Evolutionary conservation across 2,329 filamentous ascomycete species (phyloP).

Genomic region (Penicillium verrucosum): DNA sequence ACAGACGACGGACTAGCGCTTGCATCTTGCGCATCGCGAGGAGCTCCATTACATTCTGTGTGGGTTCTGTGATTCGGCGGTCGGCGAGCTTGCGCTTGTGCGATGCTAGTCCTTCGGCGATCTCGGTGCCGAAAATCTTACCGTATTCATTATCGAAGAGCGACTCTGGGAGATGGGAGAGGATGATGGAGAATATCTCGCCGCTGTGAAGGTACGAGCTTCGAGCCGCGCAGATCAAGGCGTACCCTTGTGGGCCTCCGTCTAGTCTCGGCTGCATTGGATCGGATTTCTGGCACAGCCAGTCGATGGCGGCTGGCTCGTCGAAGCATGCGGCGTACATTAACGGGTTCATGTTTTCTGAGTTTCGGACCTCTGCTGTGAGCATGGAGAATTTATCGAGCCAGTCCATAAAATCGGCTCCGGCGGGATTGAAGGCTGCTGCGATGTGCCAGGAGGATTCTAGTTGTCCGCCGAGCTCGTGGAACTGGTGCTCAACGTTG

Average conservation of each 20-base stretch:
- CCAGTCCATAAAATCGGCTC: neutral
- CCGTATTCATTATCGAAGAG: neutral
- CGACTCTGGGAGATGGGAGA: neutral
- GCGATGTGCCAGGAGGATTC: slow-evolving; percentile 8
- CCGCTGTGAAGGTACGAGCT: neutral
- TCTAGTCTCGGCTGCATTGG: neutral
- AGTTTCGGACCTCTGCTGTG: neutral
- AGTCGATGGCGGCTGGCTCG: neutral
- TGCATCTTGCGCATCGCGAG: slow-evolving; percentile 1
- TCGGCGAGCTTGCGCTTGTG: neutral
- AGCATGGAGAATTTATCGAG: slow-evolving; percentile 4
- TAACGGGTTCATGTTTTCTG: neutral
- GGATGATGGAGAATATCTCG: slow-evolving; percentile 1
- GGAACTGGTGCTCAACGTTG: neutral
- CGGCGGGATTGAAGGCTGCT: slow-evolving; percentile 3
- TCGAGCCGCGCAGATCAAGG: neutral
- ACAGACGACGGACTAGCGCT: neutral
- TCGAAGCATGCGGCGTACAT: slow-evolving; percentile 8
- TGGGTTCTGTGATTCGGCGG: neutral
- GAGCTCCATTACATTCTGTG: neutral
- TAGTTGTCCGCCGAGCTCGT: slow-evolving; percentile 2
- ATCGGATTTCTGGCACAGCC: neutral
- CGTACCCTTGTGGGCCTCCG: neutral
- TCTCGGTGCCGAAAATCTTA: slow-evolving; percentile 1
- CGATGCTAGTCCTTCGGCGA: neutral